phyloP scores from a whole-genome alignment of 805 yeast genomes.

The Isabelozyma heimii region DNA sequence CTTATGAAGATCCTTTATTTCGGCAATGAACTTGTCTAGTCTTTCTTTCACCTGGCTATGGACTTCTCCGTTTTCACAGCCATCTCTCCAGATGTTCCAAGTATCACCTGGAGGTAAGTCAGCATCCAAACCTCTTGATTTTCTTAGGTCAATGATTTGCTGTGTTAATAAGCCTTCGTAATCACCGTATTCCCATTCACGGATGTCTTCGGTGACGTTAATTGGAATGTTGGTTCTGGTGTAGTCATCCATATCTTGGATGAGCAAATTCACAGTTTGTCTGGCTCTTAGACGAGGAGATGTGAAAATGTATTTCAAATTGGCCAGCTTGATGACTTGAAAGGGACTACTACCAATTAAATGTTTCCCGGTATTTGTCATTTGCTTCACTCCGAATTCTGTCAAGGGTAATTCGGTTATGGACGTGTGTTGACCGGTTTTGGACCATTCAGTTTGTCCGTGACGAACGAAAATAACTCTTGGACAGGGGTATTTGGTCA shows the following conservation, averaged over 20 bases:
- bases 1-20: slow-evolving; percentile 60
- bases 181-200: slow-evolving; percentile 97
- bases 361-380: slow-evolving; percentile 67
- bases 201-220: slow-evolving; percentile 59
- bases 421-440: slow-evolving; percentile 89
- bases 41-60: slow-evolving; percentile 65
- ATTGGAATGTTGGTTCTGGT: slow-evolving; percentile 41
- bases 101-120: slow-evolving; percentile 23
- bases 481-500: slow-evolving; percentile 44
- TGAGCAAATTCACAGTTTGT: slow-evolving; percentile 66
- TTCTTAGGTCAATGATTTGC: slow-evolving; percentile 63
- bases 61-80: slow-evolving; percentile 88
- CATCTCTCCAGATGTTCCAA: slow-evolving; percentile 90
- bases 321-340: slow-evolving; percentile 59
- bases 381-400: slow-evolving; percentile 71
- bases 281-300: slow-evolving; percentile 84
- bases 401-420: slow-evolving; percentile 80
- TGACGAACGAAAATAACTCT: slow-evolving; percentile 74
- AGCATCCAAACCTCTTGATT: slow-evolving; percentile 50
- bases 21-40: slow-evolving; percentile 65
- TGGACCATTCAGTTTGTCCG: slow-evolving; percentile 96
- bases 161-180: slow-evolving; percentile 80
- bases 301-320: slow-evolving; percentile 62
- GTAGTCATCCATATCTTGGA: slow-evolving; percentile 46
- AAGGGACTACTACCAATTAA: slow-evolving; percentile 56